A percentile compares a stretch with the other conserved stretches of the same genome.
phyloP scores from a whole-genome alignment of 2,329 filamentous ascomycete species.

The Botryotinia narcissicola region DNA sequence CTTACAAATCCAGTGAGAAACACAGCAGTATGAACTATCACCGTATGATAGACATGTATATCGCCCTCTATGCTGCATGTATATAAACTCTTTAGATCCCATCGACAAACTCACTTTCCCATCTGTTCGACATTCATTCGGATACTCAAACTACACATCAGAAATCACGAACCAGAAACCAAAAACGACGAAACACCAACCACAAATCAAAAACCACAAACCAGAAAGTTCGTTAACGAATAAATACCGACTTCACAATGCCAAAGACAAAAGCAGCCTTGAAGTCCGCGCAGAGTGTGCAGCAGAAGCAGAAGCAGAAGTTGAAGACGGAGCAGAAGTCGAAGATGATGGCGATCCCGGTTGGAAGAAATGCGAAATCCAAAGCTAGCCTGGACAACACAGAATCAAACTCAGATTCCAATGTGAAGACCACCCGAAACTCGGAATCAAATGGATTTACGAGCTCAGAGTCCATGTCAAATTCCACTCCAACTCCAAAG shows the following conservation, averaged over 20 bases:
- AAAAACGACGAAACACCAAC: too few species aligned
- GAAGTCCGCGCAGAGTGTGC: neutral
- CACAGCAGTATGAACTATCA: neutral
- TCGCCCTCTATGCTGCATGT: too few species aligned
- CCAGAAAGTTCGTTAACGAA: too few species aligned
- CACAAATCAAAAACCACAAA: neutral
- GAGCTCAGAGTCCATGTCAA: accelerated
- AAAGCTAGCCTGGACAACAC: too few species aligned
- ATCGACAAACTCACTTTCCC: too few species aligned
- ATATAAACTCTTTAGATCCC: neutral
- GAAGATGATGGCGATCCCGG: neutral
- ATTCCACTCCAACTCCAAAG: too few species aligned
- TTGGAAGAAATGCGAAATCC: accelerated
- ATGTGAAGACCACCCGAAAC: too few species aligned
- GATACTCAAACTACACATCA: neutral
- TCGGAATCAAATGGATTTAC: too few species aligned
- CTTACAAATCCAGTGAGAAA: neutral
- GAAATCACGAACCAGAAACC: neutral
- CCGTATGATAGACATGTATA: neutral
- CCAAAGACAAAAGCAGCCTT: neutral
- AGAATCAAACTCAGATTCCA: too few species aligned
- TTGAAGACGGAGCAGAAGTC: neutral
- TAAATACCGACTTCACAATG: neutral
- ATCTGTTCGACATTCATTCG: too few species aligned
- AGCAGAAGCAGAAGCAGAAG: neutral